Conservation (phyloP, 352 stramenopile genomes). For the Phytophthora macrochlamydospora region DNA sequence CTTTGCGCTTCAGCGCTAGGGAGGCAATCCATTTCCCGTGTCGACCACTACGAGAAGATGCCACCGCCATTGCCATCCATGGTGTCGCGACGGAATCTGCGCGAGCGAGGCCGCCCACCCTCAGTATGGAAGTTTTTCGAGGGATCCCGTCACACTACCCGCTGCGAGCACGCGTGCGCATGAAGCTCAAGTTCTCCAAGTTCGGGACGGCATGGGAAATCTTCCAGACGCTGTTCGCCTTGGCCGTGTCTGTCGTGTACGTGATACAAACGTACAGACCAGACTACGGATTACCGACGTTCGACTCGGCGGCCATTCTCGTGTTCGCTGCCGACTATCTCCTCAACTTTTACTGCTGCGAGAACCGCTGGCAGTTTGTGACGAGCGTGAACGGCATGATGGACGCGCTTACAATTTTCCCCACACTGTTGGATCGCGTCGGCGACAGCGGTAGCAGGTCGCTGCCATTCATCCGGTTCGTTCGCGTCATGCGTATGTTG, state of each 20-base stretch:
- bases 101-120: constrained; percentile 9
- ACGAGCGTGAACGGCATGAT: constrained; percentile 63
- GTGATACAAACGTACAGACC: constrained; percentile 58
- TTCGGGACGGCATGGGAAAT: constrained; percentile 58
- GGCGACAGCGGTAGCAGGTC: constrained; percentile 21
- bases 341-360: constrained; percentile 69
- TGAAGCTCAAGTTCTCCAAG: constrained; percentile 65
- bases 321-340: constrained; percentile 63
- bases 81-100: constrained; percentile 21
- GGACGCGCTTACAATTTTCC: constrained; percentile 67
- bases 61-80: constrained; percentile 6
- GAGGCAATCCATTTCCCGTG: neutral
- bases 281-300: constrained; percentile 17
- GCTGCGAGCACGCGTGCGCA: constrained; percentile 54
- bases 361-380: constrained; percentile 55
- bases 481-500: constrained; percentile 63
- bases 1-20: neutral
- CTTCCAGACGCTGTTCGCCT: constrained; percentile 61
- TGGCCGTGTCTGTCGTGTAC: constrained; percentile 57
- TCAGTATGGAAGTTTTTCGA: constrained; percentile 39
- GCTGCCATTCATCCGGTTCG: constrained; percentile 66
- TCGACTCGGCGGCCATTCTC: constrained; percentile 47
- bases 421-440: constrained; percentile 48
- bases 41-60: neutral
- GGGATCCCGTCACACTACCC: constrained; percentile 60